Base-by-base conservation (phyloP, 331 rosid genomes). In the Erythrophleum ivorense region DNA sequence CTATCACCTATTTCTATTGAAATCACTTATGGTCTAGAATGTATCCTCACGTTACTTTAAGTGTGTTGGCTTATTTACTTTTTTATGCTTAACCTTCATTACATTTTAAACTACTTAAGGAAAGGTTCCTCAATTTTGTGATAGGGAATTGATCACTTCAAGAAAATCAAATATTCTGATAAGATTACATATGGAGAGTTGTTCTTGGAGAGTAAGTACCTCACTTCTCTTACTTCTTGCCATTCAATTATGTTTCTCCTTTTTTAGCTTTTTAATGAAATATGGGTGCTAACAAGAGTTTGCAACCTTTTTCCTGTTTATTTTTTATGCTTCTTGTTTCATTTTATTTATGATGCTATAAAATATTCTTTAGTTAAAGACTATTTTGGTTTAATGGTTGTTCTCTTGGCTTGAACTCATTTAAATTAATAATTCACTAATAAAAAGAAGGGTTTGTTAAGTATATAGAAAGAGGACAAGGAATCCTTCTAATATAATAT, bases 101-200 rank as follows among this genome's bases (percentile, higher is more conserved):
- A 46, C 41, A 29, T 71, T 74, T 71, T 31, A 12, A 48, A 72
- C 70, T 50, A 72, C 15, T 83, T 40, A 34, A 18, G 1, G 24
- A 85, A 82, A 43, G 68, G 62, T 81, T 81, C 34, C 60, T 50
- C 58, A 77, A 82, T 67, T 78, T 66, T 75, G 75, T 85, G 80
- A 85, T 90, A 91, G 98, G 99, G 98, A 79, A 98, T 93, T 79
- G 95, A 95, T 89, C 99, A 95, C 86, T 95, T 95, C 84, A 95
- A 91, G 80, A 91, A 91, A 86, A 93, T 95, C 77, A 94, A 90
- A 85, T 95, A 95, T 84, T 94, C 99, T 67, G 92, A 93, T 69
- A 93, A 92, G 87, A 93, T 95, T 71, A 93, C 97, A 46, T 95
- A 95, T 46, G 98, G 99, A 77, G 99, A 95, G 87, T 85, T 95